Base-by-base conservation (phyloP, 192 early-diverging fungal species). In the Phycomyces blakesleeanus region DNA sequence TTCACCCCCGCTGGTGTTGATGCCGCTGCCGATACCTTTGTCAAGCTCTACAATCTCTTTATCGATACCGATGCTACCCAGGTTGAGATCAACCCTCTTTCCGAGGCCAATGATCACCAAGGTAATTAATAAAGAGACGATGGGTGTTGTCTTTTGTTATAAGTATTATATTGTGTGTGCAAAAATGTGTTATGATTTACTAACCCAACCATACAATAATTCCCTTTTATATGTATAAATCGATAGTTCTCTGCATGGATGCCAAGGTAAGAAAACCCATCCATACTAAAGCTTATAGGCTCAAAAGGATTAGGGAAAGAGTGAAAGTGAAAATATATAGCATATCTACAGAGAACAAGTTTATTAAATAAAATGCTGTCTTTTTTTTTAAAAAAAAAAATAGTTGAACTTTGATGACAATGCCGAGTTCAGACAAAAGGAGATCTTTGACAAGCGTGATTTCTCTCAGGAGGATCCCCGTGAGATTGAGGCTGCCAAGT, bases 61-160 rank as follows among this genome's bases (percentile, higher is more conserved):
- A 84, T 91, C 68, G 91, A 95, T 72, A 98, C 93, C 81, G 95
- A 99, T 64, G 90, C 94, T 61, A 96, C 94, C 57, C 91, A 95
- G 87, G 91, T 99, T 63, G 97, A 98, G 82, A 99, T 99, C 79
- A 99, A 99, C 85, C 97, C 95, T 25, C 87, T 99, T 71, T 91
- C 94, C 38, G 95, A 99, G 79, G 86, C 93, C 14, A 80, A 83
- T 29, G 88, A 87, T 55, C 85, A 94, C 69, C 89, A 94, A 80
- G 92, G 87, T 82, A 74, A 59, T 37, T 42, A 27, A 3, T 9
- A 27, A 39, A 58, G 27, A 52, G 15, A 16, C 59, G 16, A 29
- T 64, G 39, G 8, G n/a, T n/a, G n/a, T n/a, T n/a, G n/a, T n/a
- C n/a, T n/a, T n/a, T n/a, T n/a, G n/a, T n/a, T n/a, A n/a, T n/a